These are phyloP conservation scores for Haplosporangium sp. DNA, from an alignment of 371 early-diverging fungal genomes.

Conservation along the genomic window DNA sequence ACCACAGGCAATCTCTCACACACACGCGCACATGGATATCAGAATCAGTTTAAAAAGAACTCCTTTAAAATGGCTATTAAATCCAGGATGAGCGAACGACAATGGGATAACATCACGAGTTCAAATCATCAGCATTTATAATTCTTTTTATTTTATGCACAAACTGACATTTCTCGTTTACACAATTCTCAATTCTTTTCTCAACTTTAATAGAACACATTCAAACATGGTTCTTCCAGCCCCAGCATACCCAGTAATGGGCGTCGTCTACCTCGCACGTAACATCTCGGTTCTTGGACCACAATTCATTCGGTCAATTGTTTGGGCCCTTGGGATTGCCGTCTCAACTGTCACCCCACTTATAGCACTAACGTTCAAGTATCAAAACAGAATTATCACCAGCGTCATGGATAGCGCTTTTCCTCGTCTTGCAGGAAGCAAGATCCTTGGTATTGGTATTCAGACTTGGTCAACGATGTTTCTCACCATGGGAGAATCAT, in stretches of 20 bases:
- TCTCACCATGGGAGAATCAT: conserved; percentile 53
- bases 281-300: conserved; percentile 49
- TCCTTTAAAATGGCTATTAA: background rate
- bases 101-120: background rate
- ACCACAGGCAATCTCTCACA: conserved; percentile 19
- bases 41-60: background rate
- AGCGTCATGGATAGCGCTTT: conserved; percentile 38
- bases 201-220: background rate
- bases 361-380: conserved; percentile 48
- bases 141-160: background rate
- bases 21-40: conserved; percentile 13
- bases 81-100: background rate
- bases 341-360: conserved; percentile 48
- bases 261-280: conserved; percentile 43
- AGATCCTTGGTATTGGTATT: conserved; percentile 47
- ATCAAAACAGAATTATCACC: conserved; percentile 40
- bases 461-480: conserved; percentile 56
- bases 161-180: background rate
- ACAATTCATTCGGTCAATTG: conserved; percentile 52
- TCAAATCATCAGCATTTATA: too few species aligned
- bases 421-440: conserved; percentile 25
- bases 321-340: conserved; percentile 44
- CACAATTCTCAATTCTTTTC: background rate
- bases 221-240: conserved; percentile 41
- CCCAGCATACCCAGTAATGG: conserved; percentile 51